phyloP scores from a whole-genome alignment of 495 filamentous ascomycete genomes.

The Aspergillus cristatus region DNA sequence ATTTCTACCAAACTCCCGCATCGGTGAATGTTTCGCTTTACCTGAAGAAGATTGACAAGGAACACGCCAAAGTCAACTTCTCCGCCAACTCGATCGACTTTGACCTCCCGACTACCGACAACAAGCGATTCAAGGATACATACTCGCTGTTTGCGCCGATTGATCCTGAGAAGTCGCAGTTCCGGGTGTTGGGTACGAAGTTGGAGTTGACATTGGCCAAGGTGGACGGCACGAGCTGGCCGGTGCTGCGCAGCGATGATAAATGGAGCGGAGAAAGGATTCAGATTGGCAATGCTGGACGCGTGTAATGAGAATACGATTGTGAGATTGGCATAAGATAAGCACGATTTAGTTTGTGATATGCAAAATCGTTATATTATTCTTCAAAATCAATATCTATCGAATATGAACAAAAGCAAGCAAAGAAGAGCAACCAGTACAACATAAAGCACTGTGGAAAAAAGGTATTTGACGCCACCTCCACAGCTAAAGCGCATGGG shows the following conservation, averaged over 20 bases:
- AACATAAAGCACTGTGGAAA: constrained; percentile 6
- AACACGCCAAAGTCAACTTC: constrained; percentile 62
- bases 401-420: neutral
- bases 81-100: constrained; percentile 48
- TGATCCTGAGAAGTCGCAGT: constrained; percentile 60
- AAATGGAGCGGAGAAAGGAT: constrained; percentile 67
- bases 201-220: constrained; percentile 80
- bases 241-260: constrained; percentile 80
- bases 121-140: constrained; percentile 69
- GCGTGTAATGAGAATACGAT: constrained; percentile 34
- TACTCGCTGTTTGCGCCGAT: constrained; percentile 72
- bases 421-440: neutral
- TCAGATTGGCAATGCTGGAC: constrained; percentile 71
- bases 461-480: constrained; percentile 34
- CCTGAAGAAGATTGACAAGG: constrained; percentile 92
- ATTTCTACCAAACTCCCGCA: constrained; percentile 89
- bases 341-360: too few relatives aligned
- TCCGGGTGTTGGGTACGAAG: constrained; percentile 91
- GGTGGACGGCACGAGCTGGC: constrained; percentile 76
- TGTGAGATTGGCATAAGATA: neutral
- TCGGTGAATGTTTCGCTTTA: constrained; percentile 87
- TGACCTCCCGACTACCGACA: constrained; percentile 75
- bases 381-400: constrained; percentile 2
- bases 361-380: neutral
- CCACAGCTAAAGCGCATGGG: constrained; percentile 43